Conservation (phyloP, 495 filamentous ascomycete genomes). For the Bombardia bombarda region DNA sequence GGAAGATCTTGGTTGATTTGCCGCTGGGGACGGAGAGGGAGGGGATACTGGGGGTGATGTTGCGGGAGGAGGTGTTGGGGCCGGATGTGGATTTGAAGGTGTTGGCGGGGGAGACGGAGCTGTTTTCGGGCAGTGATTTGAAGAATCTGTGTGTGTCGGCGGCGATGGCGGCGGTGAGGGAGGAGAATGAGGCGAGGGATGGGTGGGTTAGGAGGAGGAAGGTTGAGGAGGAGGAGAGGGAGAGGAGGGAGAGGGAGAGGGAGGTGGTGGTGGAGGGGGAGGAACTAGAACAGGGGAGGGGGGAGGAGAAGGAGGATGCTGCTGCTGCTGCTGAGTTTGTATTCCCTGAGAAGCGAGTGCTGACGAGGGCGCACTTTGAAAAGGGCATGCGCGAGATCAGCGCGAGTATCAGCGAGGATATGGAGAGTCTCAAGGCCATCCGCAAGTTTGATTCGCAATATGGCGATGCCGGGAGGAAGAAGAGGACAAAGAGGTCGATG, state of each 20-base stretch:
- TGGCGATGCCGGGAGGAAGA: constrained; percentile 73
- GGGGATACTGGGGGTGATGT: constrained; percentile 75
- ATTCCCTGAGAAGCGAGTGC: constrained; percentile 59
- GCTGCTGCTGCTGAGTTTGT: constrained; percentile 34
- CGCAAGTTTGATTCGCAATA: constrained; percentile 95
- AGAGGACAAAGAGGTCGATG: constrained; percentile 53
- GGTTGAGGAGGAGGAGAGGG: constrained; percentile 7
- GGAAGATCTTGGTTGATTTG: constrained; percentile 80
- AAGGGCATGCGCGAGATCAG: constrained; percentile 83
- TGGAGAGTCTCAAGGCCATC: constrained; percentile 77
- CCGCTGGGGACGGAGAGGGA: constrained; percentile 70
- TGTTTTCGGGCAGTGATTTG: constrained; percentile 95
- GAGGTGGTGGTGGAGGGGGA: no score
- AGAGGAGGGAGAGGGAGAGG: no score
- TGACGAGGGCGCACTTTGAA: constrained; percentile 66
- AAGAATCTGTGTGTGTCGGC: constrained; percentile 92
- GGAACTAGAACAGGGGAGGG: no score
- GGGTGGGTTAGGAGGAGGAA: neutral
- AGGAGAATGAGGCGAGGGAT: constrained; percentile 51
- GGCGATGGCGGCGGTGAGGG: constrained; percentile 78
- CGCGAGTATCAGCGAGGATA: constrained; percentile 91
- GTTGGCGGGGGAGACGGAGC: constrained; percentile 66
- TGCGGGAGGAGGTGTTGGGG: constrained; percentile 68
- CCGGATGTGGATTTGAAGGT: constrained; percentile 58
- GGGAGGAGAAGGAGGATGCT: constrained; percentile 50